These are phyloP conservation scores for Heracleum sosnowskyi DNA, from an alignment of 129 eudicot species.

Conservation along the genomic window DNA sequence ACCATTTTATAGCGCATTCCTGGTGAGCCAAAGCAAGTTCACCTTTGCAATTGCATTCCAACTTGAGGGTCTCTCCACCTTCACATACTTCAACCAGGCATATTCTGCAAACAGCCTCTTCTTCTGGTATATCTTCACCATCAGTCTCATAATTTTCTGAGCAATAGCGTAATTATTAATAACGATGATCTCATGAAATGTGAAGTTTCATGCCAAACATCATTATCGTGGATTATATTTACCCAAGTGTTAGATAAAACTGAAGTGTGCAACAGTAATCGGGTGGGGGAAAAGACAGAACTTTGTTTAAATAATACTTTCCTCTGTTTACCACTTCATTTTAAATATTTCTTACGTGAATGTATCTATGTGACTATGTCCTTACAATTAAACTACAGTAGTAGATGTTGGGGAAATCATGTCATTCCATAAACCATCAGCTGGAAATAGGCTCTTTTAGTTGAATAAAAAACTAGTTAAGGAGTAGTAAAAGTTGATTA, in stretches of 20 bases:
- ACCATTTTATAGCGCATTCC: constrained; percentile 96
- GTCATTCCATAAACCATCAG: background rate
- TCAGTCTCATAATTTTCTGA: constrained; percentile 47
- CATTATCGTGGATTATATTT: background rate
- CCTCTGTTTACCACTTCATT: background rate
- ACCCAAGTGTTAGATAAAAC: background rate
- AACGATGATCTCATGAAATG: background rate
- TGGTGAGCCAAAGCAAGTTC: constrained; percentile 85
- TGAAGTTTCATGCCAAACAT: background rate
- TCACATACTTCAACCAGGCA: constrained; percentile 86
- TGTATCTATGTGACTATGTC: background rate
- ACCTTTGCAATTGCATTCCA: constrained; percentile 97
- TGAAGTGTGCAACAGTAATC: background rate
- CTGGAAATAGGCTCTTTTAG: background rate
- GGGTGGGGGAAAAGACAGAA: background rate
- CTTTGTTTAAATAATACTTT: background rate
- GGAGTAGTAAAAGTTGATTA: background rate
- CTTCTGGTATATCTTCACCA: constrained; percentile 89
- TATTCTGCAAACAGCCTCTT: constrained; percentile 89
- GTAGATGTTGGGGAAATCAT: background rate
- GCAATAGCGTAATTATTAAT: background rate
- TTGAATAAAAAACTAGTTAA: background rate
- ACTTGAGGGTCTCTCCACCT: constrained; percentile 86
- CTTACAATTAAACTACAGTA: background rate
- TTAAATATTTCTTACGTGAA: no score